Evolutionary conservation across 2,329 filamentous ascomycete species (phyloP).

Genomic region (Trematosphaeria pertusa): DNA sequence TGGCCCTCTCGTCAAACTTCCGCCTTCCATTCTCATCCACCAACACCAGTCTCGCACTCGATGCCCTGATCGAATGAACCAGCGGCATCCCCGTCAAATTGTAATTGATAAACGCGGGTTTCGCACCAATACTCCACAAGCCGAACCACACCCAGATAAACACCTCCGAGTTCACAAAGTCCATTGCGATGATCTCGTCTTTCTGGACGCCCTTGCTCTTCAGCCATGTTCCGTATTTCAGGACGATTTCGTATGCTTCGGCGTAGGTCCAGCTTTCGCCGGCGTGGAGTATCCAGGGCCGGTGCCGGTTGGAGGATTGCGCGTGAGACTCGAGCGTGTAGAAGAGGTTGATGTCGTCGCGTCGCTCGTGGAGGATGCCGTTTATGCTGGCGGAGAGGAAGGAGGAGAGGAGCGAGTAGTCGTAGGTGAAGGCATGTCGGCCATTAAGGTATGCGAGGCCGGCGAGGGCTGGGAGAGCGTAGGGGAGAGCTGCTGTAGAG

Average conservation of each 20-base stretch:
- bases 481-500: constrained; percentile 29
- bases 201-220: constrained; percentile 43
- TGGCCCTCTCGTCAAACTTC: constrained; percentile 34
- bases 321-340: constrained; percentile 44
- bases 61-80: constrained; percentile 63
- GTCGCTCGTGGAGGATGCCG: constrained; percentile 57
- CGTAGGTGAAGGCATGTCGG: constrained; percentile 70
- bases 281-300: constrained; percentile 42
- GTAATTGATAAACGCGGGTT: constrained; percentile 50
- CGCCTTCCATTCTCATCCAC: constrained; percentile 60
- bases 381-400: constrained; percentile 57
- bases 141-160: constrained; percentile 50
- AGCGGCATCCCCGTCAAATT: constrained; percentile 46
- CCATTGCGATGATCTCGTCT: constrained; percentile 48
- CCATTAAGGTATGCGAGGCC: constrained; percentile 70
- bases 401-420: constrained; percentile 65
- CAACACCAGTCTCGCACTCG: constrained; percentile 62
- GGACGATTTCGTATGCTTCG: constrained; percentile 41
- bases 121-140: constrained; percentile 47
- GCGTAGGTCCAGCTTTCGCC: constrained; percentile 44
- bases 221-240: constrained; percentile 47
- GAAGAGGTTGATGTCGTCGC: constrained; percentile 67
- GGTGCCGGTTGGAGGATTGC: constrained; percentile 31
- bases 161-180: constrained; percentile 45
- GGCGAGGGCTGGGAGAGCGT: constrained; percentile 44